Evolutionary conservation across 345 rosid species (phyloP).

Genomic region (Brassica cretica): DNA sequence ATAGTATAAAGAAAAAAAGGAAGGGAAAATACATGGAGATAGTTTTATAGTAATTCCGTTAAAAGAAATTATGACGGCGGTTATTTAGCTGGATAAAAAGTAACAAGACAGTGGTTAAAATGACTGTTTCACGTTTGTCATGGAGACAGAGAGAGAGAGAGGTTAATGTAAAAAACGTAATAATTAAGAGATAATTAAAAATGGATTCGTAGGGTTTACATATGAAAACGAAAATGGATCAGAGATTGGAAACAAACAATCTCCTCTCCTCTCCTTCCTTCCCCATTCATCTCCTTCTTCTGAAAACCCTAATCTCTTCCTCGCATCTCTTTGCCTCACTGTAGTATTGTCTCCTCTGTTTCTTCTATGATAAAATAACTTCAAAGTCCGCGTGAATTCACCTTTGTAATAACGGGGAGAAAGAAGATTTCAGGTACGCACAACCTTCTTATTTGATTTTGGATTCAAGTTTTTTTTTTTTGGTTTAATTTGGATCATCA

Average conservation of each 20-base stretch:
- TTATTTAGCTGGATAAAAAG: slow-evolving; percentile 30
- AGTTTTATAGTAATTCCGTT: not conserved
- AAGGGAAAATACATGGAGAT: too few relatives aligned
- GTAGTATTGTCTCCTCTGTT: slow-evolving; percentile 11
- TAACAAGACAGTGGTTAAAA: not conserved
- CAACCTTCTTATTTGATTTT: not conserved
- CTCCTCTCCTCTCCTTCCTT: slow-evolving; percentile 17
- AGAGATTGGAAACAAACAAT: slow-evolving; percentile 29
- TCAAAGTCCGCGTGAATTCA: slow-evolving; percentile 5
- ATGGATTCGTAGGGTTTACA: slow-evolving; percentile 36
- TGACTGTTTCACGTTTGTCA: not conserved
- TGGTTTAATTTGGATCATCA: not conserved
- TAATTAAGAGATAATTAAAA: slow-evolving; percentile 18
- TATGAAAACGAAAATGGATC: slow-evolving; percentile 37
- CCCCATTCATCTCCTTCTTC: slow-evolving; percentile 14
- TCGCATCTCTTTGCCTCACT: slow-evolving; percentile 17
- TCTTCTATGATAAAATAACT: slow-evolving; percentile 18
- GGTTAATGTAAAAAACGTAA: slow-evolving; percentile 11
- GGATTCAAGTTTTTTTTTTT: not conserved
- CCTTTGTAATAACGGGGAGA: not conserved
- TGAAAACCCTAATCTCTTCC: slow-evolving; percentile 34
- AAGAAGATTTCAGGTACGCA: not conserved
- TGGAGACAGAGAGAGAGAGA: not conserved
- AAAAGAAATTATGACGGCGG: slow-evolving; percentile 22
- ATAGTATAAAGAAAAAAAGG: too few relatives aligned